Conservation (phyloP, 2,329 filamentous ascomycete genomes). For the Cadophora gregata region DNA sequence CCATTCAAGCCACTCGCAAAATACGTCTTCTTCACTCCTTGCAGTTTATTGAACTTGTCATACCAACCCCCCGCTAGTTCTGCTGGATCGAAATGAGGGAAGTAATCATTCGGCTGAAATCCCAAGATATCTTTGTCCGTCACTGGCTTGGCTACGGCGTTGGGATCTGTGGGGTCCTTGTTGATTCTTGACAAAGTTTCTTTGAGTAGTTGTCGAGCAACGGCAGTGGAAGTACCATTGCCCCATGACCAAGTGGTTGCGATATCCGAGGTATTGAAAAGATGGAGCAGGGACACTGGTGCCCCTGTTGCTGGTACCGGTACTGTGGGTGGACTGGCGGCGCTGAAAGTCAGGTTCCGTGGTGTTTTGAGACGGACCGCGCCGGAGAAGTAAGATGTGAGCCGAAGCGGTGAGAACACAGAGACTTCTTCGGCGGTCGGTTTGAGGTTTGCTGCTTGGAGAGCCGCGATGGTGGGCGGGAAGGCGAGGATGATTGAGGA, state of each 20-base stretch:
- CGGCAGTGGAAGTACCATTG: conserved; percentile 4
- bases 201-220: conserved; percentile 10
- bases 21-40: conserved; percentile 19
- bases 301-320: conserved; percentile 11
- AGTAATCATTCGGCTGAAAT: conserved; percentile 17
- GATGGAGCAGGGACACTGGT: conserved; percentile 4
- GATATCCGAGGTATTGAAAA: conserved; percentile 10
- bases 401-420: conserved; percentile 12
- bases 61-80: conserved; percentile 18
- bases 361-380: conserved; percentile 19
- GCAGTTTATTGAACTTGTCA: conserved; percentile 19
- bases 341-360: conserved; percentile 14
- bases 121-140: conserved; percentile 17
- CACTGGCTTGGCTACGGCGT: background rate
- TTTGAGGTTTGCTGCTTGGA: conserved; percentile 12
- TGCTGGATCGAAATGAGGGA: conserved; percentile 18
- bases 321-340: conserved; percentile 13
- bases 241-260: conserved; percentile 23
- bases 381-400: conserved; percentile 16
- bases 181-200: conserved; percentile 15
- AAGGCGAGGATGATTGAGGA: conserved; percentile 20
- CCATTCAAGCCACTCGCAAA: conserved; percentile 20
- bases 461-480: conserved; percentile 20
- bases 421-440: background rate
- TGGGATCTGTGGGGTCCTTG: conserved; percentile 4